Conservation (phyloP, 2,329 filamentous ascomycete genomes). For the Xylaria digitata region DNA sequence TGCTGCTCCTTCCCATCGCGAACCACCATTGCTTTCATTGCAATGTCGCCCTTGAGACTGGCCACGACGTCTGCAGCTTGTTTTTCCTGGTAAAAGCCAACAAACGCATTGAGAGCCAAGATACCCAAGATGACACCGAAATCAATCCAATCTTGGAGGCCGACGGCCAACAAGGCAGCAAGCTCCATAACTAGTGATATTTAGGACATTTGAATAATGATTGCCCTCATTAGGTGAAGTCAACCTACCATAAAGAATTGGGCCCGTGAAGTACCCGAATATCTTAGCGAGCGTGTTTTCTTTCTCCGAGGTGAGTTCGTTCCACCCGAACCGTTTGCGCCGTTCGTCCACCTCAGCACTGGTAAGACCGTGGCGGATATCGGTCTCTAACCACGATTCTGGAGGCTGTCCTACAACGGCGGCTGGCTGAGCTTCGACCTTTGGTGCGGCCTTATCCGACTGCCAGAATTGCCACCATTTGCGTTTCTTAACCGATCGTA, state of each 20-base stretch:
- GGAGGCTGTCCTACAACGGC: constrained; percentile 60
- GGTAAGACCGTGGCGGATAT: constrained; percentile 71
- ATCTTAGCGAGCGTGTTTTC: constrained; percentile 77
- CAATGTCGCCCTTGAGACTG: constrained; percentile 80
- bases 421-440: constrained; percentile 51
- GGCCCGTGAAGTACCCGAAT: constrained; percentile 77
- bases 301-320: constrained; percentile 77
- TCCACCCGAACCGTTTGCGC: constrained; percentile 73
- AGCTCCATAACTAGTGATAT: constrained; percentile 74
- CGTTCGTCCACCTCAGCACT: constrained; percentile 67
- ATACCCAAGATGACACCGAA: constrained; percentile 83
- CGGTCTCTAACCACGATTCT: constrained; percentile 73
- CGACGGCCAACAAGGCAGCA: constrained; percentile 77
- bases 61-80: constrained; percentile 82
- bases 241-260: constrained; percentile 77
- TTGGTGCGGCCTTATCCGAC: constrained; percentile 50
- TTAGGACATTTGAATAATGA: constrained; percentile 4
- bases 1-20: constrained; percentile 75
- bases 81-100: constrained; percentile 86
- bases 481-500: constrained; percentile 55
- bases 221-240: constrained; percentile 43
- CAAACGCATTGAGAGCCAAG: constrained; percentile 77
- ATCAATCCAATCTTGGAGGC: constrained; percentile 81
- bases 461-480: constrained; percentile 71
- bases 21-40: constrained; percentile 76